These are phyloP conservation scores for Septoria linicola DNA, from an alignment of 2,329 filamentous ascomycete species.

Conservation along the genomic window DNA sequence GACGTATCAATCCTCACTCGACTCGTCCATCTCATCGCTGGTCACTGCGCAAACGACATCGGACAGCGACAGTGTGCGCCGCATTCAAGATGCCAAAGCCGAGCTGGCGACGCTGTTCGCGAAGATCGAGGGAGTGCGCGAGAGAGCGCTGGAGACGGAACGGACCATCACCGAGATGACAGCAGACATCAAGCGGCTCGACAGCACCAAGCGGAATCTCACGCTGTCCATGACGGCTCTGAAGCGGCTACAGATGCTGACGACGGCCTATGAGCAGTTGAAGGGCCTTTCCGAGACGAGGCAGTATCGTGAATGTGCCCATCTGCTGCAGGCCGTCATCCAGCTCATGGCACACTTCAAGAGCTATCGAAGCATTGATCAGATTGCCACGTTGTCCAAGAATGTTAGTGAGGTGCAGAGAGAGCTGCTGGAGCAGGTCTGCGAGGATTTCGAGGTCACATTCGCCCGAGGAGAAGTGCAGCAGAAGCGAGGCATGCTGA, in stretches of 20 bases:
- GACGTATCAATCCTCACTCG: slow-evolving; percentile 77
- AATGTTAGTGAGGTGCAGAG: slow-evolving; percentile 92
- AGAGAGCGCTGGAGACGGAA: slow-evolving; percentile 86
- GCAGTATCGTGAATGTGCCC: slow-evolving; percentile 93
- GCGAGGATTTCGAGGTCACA: slow-evolving; percentile 94
- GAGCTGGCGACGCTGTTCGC: slow-evolving; percentile 88
- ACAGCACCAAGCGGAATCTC: slow-evolving; percentile 93
- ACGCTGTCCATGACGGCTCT: slow-evolving; percentile 97
- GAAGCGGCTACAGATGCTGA: slow-evolving; percentile 97
- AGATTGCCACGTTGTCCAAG: slow-evolving; percentile 88
- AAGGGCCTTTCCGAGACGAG: slow-evolving; percentile 76
- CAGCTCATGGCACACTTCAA: slow-evolving; percentile 99
- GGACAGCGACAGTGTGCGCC: slow-evolving; percentile 81
- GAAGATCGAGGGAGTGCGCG: slow-evolving; percentile 90
- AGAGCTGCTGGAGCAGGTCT: slow-evolving; percentile 94
- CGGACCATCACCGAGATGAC: slow-evolving; percentile 98
- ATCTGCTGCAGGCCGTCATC: slow-evolving; percentile 88
- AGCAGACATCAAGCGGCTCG: slow-evolving; percentile 94
- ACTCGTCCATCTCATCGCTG: slow-evolving; percentile 71
- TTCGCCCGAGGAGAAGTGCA: slow-evolving; percentile 86
- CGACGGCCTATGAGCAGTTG: slow-evolving; percentile 97
- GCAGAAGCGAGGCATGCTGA: slow-evolving; percentile 66
- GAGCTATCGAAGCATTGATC: slow-evolving; percentile 94
- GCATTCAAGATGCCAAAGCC: slow-evolving; percentile 85
- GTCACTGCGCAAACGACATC: slow-evolving; percentile 76